A percentile compares a stretch with the other conserved stretches of the same genome.
These are phyloP conservation scores for Colletotrichum siamense DNA, from an alignment of 2,329 filamentous ascomycete species.

Conservation along the genomic window DNA sequence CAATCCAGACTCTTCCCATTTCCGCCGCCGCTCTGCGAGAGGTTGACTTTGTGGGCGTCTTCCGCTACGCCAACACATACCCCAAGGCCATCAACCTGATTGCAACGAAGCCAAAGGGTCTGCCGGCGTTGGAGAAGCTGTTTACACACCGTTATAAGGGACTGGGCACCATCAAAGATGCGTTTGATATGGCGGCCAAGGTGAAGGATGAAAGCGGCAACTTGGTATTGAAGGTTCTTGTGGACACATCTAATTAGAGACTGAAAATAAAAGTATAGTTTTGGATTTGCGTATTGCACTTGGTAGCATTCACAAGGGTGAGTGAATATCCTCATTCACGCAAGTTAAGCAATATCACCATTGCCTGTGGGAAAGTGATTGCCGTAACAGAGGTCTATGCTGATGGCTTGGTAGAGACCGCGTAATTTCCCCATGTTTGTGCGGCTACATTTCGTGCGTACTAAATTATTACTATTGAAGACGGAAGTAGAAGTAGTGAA, in stretches of 20 bases:
- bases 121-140: conserved; percentile 71
- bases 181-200: conserved; percentile 75
- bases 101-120: conserved; percentile 49
- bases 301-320: background rate
- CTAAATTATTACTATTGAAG: too few relatives aligned
- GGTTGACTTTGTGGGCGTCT: conserved; percentile 74
- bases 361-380: background rate
- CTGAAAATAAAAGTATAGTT: background rate
- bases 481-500: too few relatives aligned
- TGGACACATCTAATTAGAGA: conserved; percentile 44
- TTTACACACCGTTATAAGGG: conserved; percentile 75
- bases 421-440: too few relatives aligned
- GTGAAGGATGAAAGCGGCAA: conserved; percentile 73
- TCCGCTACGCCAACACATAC: conserved; percentile 80
- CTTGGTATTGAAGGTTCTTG: conserved; percentile 77
- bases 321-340: background rate
- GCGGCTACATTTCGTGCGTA: too few relatives aligned
- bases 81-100: conserved; percentile 57
- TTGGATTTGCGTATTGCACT: background rate
- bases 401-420: background rate
- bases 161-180: conserved; percentile 65
- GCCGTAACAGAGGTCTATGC: background rate
- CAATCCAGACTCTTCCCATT: conserved; percentile 72
- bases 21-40: conserved; percentile 72
- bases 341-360: background rate